Conservation (phyloP, 139 green algal species). For the Chlamydomonas sp. region DNA sequence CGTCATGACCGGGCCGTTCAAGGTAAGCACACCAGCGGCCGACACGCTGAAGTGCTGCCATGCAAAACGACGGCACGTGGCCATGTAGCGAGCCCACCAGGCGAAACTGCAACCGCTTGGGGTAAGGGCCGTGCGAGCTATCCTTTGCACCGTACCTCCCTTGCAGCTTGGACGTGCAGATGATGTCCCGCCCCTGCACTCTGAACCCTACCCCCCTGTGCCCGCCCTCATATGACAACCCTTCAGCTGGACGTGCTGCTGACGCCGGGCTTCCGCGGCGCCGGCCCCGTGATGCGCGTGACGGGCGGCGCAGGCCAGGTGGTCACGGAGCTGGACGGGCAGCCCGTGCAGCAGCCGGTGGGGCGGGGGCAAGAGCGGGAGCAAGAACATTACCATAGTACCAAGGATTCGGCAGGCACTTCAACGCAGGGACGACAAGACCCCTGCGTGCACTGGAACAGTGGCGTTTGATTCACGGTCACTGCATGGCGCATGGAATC, state of each 20-base stretch:
- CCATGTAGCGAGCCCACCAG: too few relatives aligned
- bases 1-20: constrained; percentile 14
- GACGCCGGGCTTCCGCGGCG: constrained; percentile 17
- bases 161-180: too few relatives aligned
- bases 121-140: too few relatives aligned
- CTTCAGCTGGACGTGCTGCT: constrained; percentile 20
- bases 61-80: too few relatives aligned
- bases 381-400: not conserved
- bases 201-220: not conserved
- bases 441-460: not conserved
- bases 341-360: constrained; percentile 35
- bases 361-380: not conserved
- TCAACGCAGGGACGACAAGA: not conserved
- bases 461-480: not conserved
- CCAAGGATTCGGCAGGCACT: not conserved
- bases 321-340: constrained; percentile 23
- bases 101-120: too few relatives aligned
- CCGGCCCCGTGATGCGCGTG: constrained; percentile 10
- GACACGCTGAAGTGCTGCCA: too few relatives aligned
- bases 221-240: not conserved
- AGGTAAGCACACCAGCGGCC: not conserved
- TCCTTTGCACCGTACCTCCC: too few relatives aligned
- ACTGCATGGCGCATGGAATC: not conserved
- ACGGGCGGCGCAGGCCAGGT: not conserved
- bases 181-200: not conserved